Evolutionary conservation across 495 filamentous ascomycete species (phyloP).

Genomic region (Xanthoparmelia taractica): DNA sequence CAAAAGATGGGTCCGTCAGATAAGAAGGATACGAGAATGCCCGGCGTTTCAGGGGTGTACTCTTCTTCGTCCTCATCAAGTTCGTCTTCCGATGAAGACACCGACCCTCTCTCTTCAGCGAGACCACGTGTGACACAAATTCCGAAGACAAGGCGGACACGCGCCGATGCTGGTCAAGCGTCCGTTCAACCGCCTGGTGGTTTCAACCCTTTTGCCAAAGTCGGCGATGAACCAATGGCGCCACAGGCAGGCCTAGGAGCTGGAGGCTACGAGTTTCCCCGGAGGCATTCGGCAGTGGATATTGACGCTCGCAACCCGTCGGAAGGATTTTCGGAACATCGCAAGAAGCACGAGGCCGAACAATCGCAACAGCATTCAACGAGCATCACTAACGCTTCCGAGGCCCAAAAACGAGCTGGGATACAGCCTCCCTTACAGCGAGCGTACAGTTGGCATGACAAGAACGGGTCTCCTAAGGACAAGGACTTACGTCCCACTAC

Average conservation of each 20-base stretch:
- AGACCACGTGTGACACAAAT: constrained; percentile 10
- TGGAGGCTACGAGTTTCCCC: constrained; percentile 11
- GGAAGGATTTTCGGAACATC: constrained; percentile 22
- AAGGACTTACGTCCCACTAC: constrained; percentile 7
- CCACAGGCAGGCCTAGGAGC: constrained; percentile 14
- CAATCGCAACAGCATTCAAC: constrained; percentile 11
- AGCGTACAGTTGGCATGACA: constrained; percentile 25
- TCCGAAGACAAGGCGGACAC: constrained; percentile 15
- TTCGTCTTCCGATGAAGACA: constrained; percentile 23
- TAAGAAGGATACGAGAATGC: constrained; percentile 2
- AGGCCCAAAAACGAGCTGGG: neutral
- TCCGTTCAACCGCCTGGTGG: constrained; percentile 7
- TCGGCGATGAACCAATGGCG: constrained; percentile 20
- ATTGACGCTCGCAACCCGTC: constrained; percentile 14
- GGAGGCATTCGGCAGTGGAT: constrained; percentile 24
- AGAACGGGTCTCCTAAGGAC: constrained; percentile 12
- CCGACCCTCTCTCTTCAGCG: constrained; percentile 4
- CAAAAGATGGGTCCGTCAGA: constrained; percentile 17
- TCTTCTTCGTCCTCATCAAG: constrained; percentile 25
- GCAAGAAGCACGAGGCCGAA: constrained; percentile 18
- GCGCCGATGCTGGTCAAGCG: constrained; percentile 13
- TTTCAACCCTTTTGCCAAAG: constrained; percentile 20
- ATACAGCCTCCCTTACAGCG: constrained; percentile 15
- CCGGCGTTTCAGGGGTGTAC: constrained; percentile 13
- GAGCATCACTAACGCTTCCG: neutral